Evolutionary conservation across 306 rosid genomes (phyloP).

Genomic region (Lithocarpus polystachyus): DNA sequence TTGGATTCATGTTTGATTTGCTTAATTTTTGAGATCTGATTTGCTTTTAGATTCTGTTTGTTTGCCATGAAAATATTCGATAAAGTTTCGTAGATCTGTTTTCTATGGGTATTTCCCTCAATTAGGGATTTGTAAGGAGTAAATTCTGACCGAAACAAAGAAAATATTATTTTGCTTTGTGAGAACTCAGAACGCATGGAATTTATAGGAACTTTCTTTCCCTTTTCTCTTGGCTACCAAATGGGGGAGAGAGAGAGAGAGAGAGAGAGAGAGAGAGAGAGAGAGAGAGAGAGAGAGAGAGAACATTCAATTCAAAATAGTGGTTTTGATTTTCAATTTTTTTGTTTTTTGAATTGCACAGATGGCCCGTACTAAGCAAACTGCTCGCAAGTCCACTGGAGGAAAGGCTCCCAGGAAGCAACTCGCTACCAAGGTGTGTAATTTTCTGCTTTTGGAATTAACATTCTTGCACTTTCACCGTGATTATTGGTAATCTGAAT

Average conservation of each 20-base stretch:
- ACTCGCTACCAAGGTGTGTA: conserved; percentile 86
- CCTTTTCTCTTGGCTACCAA: not conserved
- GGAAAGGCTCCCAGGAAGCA: conserved; percentile 98
- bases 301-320: not conserved
- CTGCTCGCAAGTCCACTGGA: conserved; percentile 94
- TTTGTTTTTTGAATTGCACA: not conserved
- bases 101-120: too few relatives aligned
- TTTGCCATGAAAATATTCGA: not conserved
- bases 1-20: not conserved
- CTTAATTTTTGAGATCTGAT: not conserved
- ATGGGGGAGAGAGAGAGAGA: too few relatives aligned
- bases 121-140: not conserved
- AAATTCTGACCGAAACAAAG: too few relatives aligned
- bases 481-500: too few relatives aligned
- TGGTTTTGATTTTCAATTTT: not conserved
- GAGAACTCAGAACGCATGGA: not conserved
- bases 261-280: not conserved
- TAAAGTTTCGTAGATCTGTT: not conserved
- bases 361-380: conserved; percentile 99
- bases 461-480: too few relatives aligned
- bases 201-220: not conserved
- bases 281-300: not conserved
- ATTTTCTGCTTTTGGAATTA: not conserved
- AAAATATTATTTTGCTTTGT: not conserved
- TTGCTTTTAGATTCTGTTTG: not conserved